These are phyloP conservation scores for Allium cepa DNA, from an alignment of 106 monocot species.

Conservation along the genomic window DNA sequence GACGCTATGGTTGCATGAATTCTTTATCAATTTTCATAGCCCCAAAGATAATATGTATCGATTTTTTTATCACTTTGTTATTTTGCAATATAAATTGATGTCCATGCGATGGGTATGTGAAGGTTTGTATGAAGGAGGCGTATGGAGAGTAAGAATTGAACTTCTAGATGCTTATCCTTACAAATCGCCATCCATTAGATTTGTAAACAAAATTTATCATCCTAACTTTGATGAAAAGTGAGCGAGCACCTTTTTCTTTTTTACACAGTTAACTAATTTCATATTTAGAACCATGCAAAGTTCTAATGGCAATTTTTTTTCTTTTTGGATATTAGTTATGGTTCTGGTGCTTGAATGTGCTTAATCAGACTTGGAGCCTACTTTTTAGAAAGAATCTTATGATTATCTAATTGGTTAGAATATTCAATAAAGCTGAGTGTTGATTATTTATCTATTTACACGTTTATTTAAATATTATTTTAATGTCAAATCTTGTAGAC, in stretches of 20 bases:
- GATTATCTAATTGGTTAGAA: background rate
- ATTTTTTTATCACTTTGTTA: too few species aligned
- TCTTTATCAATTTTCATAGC: slow-evolving; percentile 77
- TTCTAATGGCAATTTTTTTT: background rate
- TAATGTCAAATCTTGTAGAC: slow-evolving; percentile 52
- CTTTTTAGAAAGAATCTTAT: slow-evolving; percentile 43
- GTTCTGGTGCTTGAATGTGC: slow-evolving; percentile 73
- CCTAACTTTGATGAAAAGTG: slow-evolving; percentile 82
- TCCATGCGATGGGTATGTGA: background rate
- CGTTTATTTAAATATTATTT: background rate
- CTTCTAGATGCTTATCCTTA: slow-evolving; percentile 79
- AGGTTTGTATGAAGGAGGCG: slow-evolving; percentile 49
- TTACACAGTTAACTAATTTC: background rate
- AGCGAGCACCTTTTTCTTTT: slow-evolving; percentile 2
- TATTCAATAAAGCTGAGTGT: background rate
- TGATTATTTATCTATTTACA: background rate
- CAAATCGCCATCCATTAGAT: slow-evolving; percentile 76
- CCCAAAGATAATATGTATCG: slow-evolving; percentile 61
- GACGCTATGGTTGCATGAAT: slow-evolving; percentile 97
- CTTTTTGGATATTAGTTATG: slow-evolving; percentile 32
- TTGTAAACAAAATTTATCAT: slow-evolving; percentile 27
- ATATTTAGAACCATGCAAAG: background rate
- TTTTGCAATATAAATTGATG: too few species aligned
- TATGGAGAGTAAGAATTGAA: slow-evolving; percentile 74
- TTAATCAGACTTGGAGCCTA: slow-evolving; percentile 74